phyloP scores from a whole-genome alignment of 2,329 filamentous ascomycete genomes.

The Xylaria sp. region DNA sequence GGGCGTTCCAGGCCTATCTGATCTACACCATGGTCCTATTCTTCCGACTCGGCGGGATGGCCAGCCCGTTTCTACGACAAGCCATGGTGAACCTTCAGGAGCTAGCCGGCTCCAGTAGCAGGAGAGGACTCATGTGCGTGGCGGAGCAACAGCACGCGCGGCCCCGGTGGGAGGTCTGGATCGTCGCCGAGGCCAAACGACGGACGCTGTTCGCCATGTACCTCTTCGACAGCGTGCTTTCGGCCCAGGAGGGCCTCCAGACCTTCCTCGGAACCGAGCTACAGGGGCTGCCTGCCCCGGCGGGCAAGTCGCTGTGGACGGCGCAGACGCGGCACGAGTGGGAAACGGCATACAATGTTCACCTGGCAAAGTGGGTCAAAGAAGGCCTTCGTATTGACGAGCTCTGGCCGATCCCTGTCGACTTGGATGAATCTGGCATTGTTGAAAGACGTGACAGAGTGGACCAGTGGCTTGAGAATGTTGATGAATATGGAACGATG shows the following conservation, averaged over 20 bases:
- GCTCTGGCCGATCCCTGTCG: constrained; percentile 48
- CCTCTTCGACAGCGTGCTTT: constrained; percentile 54
- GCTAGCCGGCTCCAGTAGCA: constrained; percentile 45
- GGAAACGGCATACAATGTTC: constrained; percentile 46
- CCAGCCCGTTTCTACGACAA: constrained; percentile 41
- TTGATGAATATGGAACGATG: constrained; percentile 59
- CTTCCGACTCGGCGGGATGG: constrained; percentile 39
- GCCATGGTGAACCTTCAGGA: constrained; percentile 55
- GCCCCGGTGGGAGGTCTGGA: constrained; percentile 57
- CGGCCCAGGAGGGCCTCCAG: constrained; percentile 45
- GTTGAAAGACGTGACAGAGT: constrained; percentile 41
- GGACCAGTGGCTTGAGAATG: constrained; percentile 51
- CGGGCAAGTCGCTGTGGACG: constrained; percentile 48
- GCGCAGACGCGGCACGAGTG: constrained; percentile 42
- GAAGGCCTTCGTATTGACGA: constrained; percentile 51
- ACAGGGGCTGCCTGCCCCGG: constrained; percentile 45
- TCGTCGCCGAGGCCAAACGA: constrained; percentile 55
- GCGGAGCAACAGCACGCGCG: constrained; percentile 43
- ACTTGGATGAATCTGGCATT: constrained; percentile 37
- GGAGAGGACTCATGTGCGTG: constrained; percentile 46
- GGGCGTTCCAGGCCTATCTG: constrained; percentile 55
- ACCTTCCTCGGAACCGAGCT: constrained; percentile 55
- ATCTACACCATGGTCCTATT: constrained; percentile 55
- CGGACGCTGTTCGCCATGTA: constrained; percentile 56
- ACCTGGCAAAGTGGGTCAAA: constrained; percentile 47